These are phyloP conservation scores for Gloeostereum incarnatum DNA, from an alignment of 768 basidiomycete genomes.

Conservation along the genomic window DNA sequence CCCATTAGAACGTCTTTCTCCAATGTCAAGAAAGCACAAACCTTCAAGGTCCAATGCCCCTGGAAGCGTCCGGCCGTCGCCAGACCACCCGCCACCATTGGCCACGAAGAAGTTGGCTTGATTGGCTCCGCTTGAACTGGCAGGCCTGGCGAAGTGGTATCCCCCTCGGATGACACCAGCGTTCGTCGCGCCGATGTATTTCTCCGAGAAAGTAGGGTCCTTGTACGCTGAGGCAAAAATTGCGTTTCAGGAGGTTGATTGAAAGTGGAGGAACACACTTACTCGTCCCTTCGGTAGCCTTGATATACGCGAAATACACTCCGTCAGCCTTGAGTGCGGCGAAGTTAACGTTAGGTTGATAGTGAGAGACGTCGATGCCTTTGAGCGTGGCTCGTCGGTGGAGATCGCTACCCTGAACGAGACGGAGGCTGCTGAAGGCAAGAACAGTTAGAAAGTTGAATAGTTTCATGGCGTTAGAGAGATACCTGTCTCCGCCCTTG, in stretches of 20 bases:
- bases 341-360: conserved; percentile 44
- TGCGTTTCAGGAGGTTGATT: background rate
- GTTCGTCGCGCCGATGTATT: conserved; percentile 49
- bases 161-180: conserved; percentile 48
- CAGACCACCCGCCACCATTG: conserved; percentile 49
- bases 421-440: too few relatives aligned
- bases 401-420: too few relatives aligned
- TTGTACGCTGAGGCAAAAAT: conserved; percentile 20
- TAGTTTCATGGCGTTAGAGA: too few relatives aligned
- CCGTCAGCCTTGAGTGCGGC: conserved; percentile 39
- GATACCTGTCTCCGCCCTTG: too few relatives aligned
- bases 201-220: conserved; percentile 31
- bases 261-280: conserved; percentile 6
- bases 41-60: conserved; percentile 59
- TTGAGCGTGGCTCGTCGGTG: conserved; percentile 29
- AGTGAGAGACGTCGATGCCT: conserved; percentile 49
- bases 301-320: conserved; percentile 51
- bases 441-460: too few relatives aligned
- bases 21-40: conserved; percentile 16
- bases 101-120: conserved; percentile 54
- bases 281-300: conserved; percentile 60
- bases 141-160: conserved; percentile 56
- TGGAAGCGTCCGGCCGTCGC: conserved; percentile 51
- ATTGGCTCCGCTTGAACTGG: conserved; percentile 39
- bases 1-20: background rate